phyloP scores from a whole-genome alignment of 768 basidiomycete genomes.

The Russula abietina region DNA sequence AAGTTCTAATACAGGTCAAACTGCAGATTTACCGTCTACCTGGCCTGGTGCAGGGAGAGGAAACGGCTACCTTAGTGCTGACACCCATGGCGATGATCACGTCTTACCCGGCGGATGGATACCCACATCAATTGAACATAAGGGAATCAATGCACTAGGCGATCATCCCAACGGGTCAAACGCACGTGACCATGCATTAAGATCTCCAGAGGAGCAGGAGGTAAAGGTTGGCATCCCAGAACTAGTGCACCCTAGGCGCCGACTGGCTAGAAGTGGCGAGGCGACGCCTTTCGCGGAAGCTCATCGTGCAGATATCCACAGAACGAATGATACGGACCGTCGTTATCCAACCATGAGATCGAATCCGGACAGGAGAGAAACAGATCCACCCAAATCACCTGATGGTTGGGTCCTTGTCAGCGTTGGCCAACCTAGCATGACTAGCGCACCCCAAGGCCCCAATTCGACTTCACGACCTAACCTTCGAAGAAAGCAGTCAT shows the following conservation, averaged over 20 bases:
- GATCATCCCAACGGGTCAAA: neutral
- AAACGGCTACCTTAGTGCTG: conserved; percentile 8
- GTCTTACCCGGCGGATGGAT: conserved; percentile 28
- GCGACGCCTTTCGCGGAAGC: conserved; percentile 53
- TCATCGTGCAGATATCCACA: conserved; percentile 23
- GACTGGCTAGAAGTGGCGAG: conserved; percentile 53
- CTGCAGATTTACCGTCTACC: conserved; percentile 50
- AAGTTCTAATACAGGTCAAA: conserved; percentile 42
- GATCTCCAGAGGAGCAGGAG: conserved; percentile 19
- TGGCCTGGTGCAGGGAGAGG: conserved; percentile 51
- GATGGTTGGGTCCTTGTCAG: conserved; percentile 64
- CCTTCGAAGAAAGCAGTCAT: conserved; percentile 17
- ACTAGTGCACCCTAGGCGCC: conserved; percentile 38
- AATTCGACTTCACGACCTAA: neutral
- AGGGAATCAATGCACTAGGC: neutral
- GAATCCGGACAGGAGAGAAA: neutral
- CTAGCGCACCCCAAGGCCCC: conserved; percentile 25
- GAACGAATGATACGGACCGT: neutral
- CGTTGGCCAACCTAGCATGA: conserved; percentile 35
- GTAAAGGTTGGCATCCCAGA: conserved; percentile 52
- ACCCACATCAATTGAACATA: conserved; percentile 8
- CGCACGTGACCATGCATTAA: neutral
- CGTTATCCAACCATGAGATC: neutral
- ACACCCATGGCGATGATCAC: conserved; percentile 1
- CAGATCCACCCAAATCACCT: conserved; percentile 30